Evolutionary conservation across 805 yeast genomes (phyloP), one percentile per base, ranked within the genome.

Genomic region (Hanseniaspora singularis): DNA sequence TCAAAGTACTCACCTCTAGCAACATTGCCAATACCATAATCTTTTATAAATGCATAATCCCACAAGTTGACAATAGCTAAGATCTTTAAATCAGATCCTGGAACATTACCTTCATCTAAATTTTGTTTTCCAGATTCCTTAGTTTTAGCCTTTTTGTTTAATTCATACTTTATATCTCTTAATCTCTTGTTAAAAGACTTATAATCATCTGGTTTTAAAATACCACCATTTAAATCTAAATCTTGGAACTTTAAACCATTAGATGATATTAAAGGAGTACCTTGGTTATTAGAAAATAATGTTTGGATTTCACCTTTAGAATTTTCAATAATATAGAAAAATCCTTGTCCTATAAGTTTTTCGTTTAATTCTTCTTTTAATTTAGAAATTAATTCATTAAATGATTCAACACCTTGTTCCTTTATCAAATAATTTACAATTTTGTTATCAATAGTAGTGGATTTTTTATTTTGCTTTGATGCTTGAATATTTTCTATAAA

Each of bases 11-110:
- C 68, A 37, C 73, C 68, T 65, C 80, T 81, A 20, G 92, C 94
- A 19, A 22, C 38, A 15, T 30, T 24, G 19, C 55, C 59, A 43
- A 84, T 71, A 39, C 96, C 95, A 64, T 80, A 89, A 63, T 92
- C 97, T 23, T 73, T 66, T 38, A 86, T 56, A 62, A 80, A 92
- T n/a, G 95, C 85, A 53, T 78, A 75, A 61, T 89, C 94, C 95
- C 96, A 88, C 54, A 82, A 71, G 63, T 79, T 85, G 53, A 87
- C 70, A 42, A 78, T 82, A 53, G 92, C 70, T 38, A 92, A 64
- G 6, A 42, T 26, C 33, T 38, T 42, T 8, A 34, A 27, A 2
- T 36, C 36, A 3, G 46, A 42, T 2, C 46, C 46, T 20, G 92
- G 94, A 11, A 42, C 22, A 12, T 36, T 34, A 3, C 46, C 46